phyloP scores from a whole-genome alignment of 305 asterid genomes.

The Galium porrigens region DNA sequence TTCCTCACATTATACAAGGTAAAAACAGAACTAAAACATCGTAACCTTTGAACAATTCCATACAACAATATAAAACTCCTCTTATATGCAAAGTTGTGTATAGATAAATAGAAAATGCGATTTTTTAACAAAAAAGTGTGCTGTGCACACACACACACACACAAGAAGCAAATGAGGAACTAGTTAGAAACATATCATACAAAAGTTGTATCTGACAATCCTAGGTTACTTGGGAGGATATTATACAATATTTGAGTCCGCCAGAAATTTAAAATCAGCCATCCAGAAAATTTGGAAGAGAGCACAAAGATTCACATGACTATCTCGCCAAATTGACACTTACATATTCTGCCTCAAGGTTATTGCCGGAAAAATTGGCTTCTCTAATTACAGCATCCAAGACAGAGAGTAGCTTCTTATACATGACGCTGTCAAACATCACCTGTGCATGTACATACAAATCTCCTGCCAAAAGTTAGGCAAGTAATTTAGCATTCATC shows the following conservation, averaged over 20 bases:
- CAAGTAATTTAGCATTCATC: not conserved
- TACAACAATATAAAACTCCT: not conserved
- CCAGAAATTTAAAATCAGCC: not conserved
- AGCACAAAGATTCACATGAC: not conserved
- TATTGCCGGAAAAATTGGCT: conserved; percentile 41
- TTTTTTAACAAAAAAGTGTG: not conserved
- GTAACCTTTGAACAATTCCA: not conserved
- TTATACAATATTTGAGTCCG: not conserved
- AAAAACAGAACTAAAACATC: not conserved
- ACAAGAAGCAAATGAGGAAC: not conserved
- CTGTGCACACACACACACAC: not conserved
- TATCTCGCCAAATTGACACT: conserved; percentile 20
- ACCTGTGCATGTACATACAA: conserved; percentile 70
- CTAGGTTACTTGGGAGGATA: not conserved
- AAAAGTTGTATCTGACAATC: not conserved
- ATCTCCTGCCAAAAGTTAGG: conserved; percentile 53
- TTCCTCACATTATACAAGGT: not conserved
- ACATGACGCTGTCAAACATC: conserved; percentile 63
- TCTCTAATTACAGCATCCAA: conserved; percentile 58
- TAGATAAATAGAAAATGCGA: not conserved
- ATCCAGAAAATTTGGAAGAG: not conserved
- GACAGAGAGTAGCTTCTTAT: conserved; percentile 50
- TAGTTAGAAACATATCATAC: not conserved
- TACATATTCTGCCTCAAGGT: conserved; percentile 86
- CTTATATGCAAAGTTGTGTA: not conserved